Percentiles rank a stretch among this genome's conserved stretches.
These are phyloP conservation scores for Colletotrichum spinosum DNA, from an alignment of 2,329 filamentous ascomycete genomes.

Conservation along the genomic window DNA sequence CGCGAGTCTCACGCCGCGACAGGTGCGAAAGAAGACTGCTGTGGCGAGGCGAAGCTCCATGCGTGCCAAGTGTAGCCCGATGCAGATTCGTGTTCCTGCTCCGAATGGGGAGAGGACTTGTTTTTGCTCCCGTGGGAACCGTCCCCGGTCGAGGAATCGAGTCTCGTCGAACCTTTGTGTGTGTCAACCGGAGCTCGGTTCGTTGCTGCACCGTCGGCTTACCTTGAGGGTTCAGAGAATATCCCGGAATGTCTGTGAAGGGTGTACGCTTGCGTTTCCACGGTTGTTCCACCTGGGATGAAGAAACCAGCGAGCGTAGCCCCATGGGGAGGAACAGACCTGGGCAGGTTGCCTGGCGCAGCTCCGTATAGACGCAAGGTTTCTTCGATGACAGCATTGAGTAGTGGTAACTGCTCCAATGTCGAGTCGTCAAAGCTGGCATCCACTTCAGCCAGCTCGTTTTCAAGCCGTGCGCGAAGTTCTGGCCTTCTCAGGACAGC, in stretches of 20 bases:
- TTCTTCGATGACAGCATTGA: constrained; percentile 59
- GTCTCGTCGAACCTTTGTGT: constrained; percentile 4
- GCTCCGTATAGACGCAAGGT: constrained; percentile 57
- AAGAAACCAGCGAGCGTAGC: constrained; percentile 51
- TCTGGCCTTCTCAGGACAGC: constrained; percentile 46
- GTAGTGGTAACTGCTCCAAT: constrained; percentile 51
- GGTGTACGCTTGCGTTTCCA: constrained; percentile 58
- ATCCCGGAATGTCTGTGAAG: constrained; percentile 56
- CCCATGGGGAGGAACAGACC: constrained; percentile 53
- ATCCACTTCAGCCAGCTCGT: constrained; percentile 44
- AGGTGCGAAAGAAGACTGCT: constrained; percentile 63
- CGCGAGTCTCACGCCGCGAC: constrained; percentile 46
- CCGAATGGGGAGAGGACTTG: constrained; percentile 65
- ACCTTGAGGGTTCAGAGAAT: constrained; percentile 53
- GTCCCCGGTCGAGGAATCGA: constrained; percentile 4
- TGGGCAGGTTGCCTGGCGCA: constrained; percentile 52
- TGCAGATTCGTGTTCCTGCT: constrained; percentile 58
- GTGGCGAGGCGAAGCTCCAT: constrained; percentile 66
- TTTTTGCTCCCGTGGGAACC: constrained; percentile 51
- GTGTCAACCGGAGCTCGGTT: neutral
- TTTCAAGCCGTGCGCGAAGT: constrained; percentile 46
- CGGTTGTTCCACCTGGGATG: constrained; percentile 52
- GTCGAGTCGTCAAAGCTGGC: constrained; percentile 45
- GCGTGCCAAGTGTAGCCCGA: constrained; percentile 67
- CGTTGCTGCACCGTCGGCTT: accelerated